Evolutionary conservation across 2,329 filamentous ascomycete species (phyloP), one percentile per base, ranked within the genome.

Genomic region (Sporothrix euskadiensis): DNA sequence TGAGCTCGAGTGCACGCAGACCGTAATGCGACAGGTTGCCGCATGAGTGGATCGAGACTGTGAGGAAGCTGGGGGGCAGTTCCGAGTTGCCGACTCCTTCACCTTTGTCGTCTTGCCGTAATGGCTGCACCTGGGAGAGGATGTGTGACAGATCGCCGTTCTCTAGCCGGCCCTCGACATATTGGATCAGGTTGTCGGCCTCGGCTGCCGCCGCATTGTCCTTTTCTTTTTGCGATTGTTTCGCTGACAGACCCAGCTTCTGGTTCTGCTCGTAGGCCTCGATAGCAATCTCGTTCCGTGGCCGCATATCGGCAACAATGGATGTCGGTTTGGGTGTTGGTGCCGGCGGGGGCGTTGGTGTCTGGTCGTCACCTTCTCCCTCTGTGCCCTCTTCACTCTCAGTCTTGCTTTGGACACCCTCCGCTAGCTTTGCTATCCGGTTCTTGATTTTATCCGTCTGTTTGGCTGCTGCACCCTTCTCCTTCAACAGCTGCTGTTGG

Each of bases 11-110:
- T 0, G 95, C 97, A 16, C 93, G 90, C 73, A 99, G 91, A 10
- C 93, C 96, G 80, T 97, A 94, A 81, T 99, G 96, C 0, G 97
- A 92, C n/a, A 99, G 89, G 77, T 99, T 98, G 39, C 96, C 96
- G 80, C 96, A 99, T 0, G 95, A 98, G 81, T 99, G 96, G 22
- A 99, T 93, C 0, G 96, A 98, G 41, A 98, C 91, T 19, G 95
- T 92, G 91, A 98, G 94, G 52, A 97, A 85, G 10, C 83, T 83
- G 74, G 65, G 8, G 49, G 39, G 63, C 5, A 14, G 32, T 1
- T 26, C 3, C 1, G 44, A 16, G 52, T 14, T n/a, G 54, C 52
- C 16, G 47, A 35, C 30, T 66, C 35, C 35, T 30, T n/a, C 52
- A 1, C 12, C 10, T 19, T 44, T 70, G 75, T 82, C 78, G 73